Conservation (phyloP, 345 rosid species). For the Salix caprea region DNA sequence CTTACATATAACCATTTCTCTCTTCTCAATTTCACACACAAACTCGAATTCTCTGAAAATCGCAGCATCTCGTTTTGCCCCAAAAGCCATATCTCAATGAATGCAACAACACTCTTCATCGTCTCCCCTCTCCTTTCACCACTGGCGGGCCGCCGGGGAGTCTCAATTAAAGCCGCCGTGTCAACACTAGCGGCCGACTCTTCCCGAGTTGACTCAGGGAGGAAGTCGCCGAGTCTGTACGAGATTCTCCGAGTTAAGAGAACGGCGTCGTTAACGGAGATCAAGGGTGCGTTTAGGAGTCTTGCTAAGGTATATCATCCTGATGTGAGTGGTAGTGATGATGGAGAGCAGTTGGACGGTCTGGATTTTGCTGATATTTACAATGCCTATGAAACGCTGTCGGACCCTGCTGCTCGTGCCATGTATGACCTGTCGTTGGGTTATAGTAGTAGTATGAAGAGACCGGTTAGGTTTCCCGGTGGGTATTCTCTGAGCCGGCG, state of each 20-base stretch:
- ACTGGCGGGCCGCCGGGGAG: background rate
- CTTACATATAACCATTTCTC: background rate
- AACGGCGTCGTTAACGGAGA: constrained; percentile 17
- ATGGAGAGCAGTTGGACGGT: constrained; percentile 34
- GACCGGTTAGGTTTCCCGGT: constrained; percentile 4
- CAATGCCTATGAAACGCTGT: constrained; percentile 65
- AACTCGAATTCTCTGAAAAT: background rate
- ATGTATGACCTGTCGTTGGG: constrained; percentile 56
- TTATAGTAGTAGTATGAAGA: background rate
- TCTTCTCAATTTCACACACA: constrained; percentile 2
- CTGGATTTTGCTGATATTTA: constrained; percentile 62
- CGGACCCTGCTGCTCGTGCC: constrained; percentile 71
- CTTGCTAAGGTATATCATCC: constrained; percentile 62
- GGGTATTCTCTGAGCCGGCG: constrained; percentile 43
- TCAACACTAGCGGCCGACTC: background rate
- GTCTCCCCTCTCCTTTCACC: background rate
- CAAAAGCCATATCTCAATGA: constrained; percentile 1
- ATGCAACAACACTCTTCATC: background rate
- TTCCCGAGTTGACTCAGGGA: background rate
- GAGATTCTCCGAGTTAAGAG: constrained; percentile 22
- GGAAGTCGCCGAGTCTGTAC: constrained; percentile 3
- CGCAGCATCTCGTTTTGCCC: background rate
- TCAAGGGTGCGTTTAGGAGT: constrained; percentile 23
- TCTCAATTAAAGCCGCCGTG: background rate
- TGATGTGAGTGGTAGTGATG: constrained; percentile 34